A percentile compares a stretch with the other conserved stretches of the same genome.
phyloP scores from a whole-genome alignment of 1,284 basidiomycete genomes.

The Pseudozyma hubeiensis region DNA sequence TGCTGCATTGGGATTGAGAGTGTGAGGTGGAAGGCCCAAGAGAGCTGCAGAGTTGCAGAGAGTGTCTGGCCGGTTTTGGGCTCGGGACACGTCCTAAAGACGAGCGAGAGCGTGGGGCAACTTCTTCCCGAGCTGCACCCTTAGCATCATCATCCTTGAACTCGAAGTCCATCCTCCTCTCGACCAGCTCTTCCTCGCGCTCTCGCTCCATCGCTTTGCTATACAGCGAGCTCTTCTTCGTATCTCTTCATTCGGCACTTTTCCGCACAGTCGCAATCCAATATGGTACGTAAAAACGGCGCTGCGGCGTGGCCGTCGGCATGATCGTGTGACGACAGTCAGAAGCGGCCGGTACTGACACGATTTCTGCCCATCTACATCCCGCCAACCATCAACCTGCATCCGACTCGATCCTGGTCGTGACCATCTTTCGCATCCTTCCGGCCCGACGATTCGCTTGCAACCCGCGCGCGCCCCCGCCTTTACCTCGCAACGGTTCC shows the following conservation, averaged over 20 bases:
- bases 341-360: not conserved
- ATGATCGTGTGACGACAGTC: constrained; percentile 9
- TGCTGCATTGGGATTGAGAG: constrained; percentile 13
- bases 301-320: not conserved
- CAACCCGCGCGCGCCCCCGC: no score
- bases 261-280: not conserved
- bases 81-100: not conserved
- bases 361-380: no score
- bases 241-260: not conserved
- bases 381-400: no score
- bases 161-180: not conserved
- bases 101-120: constrained; percentile 18
- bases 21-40: constrained; percentile 34
- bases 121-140: constrained; percentile 4
- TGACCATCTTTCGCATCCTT: not conserved
- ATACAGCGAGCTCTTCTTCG: not conserved
- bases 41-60: constrained; percentile 1
- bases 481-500: not conserved
- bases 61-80: not conserved
- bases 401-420: no score
- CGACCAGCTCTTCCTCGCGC: no score
- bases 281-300: constrained; percentile 22
- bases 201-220: no score
- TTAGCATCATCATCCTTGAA: not conserved
- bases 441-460: not conserved